Evolutionary conservation across 1,284 basidiomycete genomes (phyloP).

Genomic region (Acaromyces ingoldii): DNA sequence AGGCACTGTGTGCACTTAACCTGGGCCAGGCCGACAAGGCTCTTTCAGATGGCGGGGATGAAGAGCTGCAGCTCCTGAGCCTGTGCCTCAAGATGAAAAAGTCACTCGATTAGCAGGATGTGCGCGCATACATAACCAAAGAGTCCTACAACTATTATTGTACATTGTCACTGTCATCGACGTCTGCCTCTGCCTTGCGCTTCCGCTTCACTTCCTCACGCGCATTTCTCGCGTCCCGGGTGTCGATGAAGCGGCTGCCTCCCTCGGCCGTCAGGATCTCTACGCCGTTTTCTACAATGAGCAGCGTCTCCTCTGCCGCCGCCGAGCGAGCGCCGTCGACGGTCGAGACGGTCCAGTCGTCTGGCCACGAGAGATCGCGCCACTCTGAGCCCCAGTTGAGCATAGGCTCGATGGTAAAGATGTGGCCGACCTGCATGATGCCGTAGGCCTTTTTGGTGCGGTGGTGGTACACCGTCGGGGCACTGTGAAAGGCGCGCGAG

Average conservation of each 20-base stretch:
- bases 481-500: slow-evolving; percentile 71
- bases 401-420: slow-evolving; percentile 51
- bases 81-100: slow-evolving; percentile 66
- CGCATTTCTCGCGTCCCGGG: slow-evolving; percentile 29
- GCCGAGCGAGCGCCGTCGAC: slow-evolving; percentile 43
- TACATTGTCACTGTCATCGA: too few species aligned
- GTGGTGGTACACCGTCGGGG: slow-evolving; percentile 77
- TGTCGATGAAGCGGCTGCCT: slow-evolving; percentile 38
- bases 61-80: slow-evolving; percentile 90
- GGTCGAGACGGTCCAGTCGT: slow-evolving; percentile 49
- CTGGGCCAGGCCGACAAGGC: slow-evolving; percentile 96
- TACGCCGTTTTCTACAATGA: slow-evolving; percentile 48
- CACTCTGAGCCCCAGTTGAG: slow-evolving; percentile 37
- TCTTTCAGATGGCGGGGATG: slow-evolving; percentile 93
- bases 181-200: too few species aligned
- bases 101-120: too few species aligned
- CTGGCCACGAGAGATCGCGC: slow-evolving; percentile 47
- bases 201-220: too few species aligned
- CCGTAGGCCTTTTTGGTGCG: slow-evolving; percentile 49
- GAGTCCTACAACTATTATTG: too few species aligned
- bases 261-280: slow-evolving; percentile 48
- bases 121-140: too few species aligned
- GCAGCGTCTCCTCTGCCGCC: slow-evolving; percentile 47
- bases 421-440: slow-evolving; percentile 47
- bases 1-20: slow-evolving; percentile 73